A percentile compares a stretch with the other conserved stretches of the same genome.
These are phyloP conservation scores for Taphrina flavorubra DNA, from an alignment of 1,139 yeast genomes.

Conservation along the genomic window DNA sequence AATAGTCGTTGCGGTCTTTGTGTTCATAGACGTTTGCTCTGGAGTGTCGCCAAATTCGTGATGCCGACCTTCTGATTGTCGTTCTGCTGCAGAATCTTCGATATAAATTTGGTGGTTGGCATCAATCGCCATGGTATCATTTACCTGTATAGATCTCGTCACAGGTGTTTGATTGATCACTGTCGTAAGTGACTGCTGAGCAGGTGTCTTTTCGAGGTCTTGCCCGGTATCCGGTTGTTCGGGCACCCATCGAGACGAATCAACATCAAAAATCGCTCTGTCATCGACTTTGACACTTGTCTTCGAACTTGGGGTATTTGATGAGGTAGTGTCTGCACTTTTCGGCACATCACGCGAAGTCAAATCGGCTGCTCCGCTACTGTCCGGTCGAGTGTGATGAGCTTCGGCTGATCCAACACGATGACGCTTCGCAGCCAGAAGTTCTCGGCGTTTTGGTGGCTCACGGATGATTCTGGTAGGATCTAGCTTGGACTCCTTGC, in stretches of 20 bases:
- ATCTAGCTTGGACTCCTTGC: slow-evolving; percentile 16
- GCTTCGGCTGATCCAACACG: neutral
- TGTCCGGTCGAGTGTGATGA: neutral
- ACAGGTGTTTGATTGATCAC: neutral
- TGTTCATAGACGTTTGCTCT: neutral
- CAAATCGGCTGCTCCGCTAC: neutral
- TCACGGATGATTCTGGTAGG: slow-evolving; percentile 1
- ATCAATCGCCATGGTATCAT: neutral
- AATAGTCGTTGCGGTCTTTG: neutral
- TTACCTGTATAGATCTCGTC: neutral
- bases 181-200: neutral
- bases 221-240: neutral
- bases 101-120: no score
- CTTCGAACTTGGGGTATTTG: neutral
- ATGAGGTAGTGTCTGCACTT: no score
- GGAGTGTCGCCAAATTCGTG: neutral
- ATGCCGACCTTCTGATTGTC: neutral
- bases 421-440: slow-evolving; percentile 10
- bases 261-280: slow-evolving; percentile 6
- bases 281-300: neutral
- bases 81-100: neutral
- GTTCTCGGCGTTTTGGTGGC: slow-evolving; percentile 3
- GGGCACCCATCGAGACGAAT: slow-evolving; percentile 15
- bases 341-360: neutral
- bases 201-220: neutral